phyloP scores from a whole-genome alignment of 495 filamentous ascomycete genomes.

The Astrothelium subdiscretum region DNA sequence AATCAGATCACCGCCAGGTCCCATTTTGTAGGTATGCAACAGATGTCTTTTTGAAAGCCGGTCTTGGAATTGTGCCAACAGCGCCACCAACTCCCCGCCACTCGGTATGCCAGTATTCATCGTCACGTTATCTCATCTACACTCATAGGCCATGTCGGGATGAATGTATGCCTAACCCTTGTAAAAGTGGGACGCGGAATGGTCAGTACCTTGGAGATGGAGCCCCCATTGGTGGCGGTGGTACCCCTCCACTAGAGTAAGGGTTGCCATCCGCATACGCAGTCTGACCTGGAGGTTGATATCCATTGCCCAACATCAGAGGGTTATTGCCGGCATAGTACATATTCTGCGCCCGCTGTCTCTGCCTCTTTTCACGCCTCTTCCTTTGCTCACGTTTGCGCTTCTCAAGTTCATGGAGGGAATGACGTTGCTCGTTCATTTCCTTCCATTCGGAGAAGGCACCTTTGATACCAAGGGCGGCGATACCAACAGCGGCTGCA shows the following conservation, averaged over 20 bases:
- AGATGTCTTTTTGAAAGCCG: not conserved
- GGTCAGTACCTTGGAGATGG: constrained; percentile 19
- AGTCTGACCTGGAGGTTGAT: constrained; percentile 17
- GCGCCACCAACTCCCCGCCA: not conserved
- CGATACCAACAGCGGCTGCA: constrained; percentile 68
- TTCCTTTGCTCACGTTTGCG: constrained; percentile 19
- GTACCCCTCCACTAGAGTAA: constrained; percentile 15
- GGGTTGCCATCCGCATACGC: constrained; percentile 24
- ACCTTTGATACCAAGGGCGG: constrained; percentile 75
- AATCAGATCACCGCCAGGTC: not conserved
- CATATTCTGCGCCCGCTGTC: constrained; percentile 14
- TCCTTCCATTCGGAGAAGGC: constrained; percentile 66
- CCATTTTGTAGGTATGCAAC: not conserved
- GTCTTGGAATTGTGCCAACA: not conserved
- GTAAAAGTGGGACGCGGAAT: not conserved
- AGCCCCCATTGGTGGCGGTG: constrained; percentile 25
- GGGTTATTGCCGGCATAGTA: constrained; percentile 1
- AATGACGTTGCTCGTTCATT: constrained; percentile 48
- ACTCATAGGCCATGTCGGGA: not conserved
- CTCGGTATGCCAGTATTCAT: not conserved
- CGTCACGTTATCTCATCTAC: not conserved
- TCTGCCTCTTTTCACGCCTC: constrained; percentile 13
- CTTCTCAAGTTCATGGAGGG: constrained; percentile 40
- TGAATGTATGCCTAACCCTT: not conserved
- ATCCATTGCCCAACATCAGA: not conserved